These are phyloP conservation scores for Monilinia polystroma DNA, from an alignment of 2,329 filamentous ascomycete species.

Conservation along the genomic window DNA sequence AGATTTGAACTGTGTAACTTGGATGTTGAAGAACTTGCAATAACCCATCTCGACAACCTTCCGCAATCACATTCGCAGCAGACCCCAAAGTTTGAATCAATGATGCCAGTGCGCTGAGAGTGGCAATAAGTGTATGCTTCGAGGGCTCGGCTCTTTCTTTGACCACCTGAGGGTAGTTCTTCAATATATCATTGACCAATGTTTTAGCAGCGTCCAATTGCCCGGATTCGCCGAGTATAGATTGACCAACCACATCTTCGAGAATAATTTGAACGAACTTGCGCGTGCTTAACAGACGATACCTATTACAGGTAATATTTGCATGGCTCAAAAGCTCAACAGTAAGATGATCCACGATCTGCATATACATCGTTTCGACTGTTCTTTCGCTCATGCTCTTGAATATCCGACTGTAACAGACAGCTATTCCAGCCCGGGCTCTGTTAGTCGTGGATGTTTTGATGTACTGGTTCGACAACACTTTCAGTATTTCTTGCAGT, in stretches of 20 bases:
- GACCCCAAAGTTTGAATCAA: slow-evolving; percentile 80
- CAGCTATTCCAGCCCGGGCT: slow-evolving; percentile 75
- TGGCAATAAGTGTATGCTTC: slow-evolving; percentile 78
- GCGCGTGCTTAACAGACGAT: slow-evolving; percentile 79
- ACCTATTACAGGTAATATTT: slow-evolving; percentile 78
- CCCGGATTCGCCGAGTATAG: slow-evolving; percentile 84
- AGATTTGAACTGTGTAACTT: slow-evolving; percentile 93
- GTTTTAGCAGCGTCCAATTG: slow-evolving; percentile 79
- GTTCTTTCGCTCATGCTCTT: slow-evolving; percentile 75
- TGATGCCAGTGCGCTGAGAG: slow-evolving; percentile 75
- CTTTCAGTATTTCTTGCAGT: slow-evolving; percentile 73
- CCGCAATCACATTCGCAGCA: slow-evolving; percentile 74
- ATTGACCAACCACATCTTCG: slow-evolving; percentile 76
- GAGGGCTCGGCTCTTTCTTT: slow-evolving; percentile 85
- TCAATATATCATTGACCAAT: slow-evolving; percentile 83
- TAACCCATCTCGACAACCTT: slow-evolving; percentile 80
- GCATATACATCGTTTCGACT: slow-evolving; percentile 79
- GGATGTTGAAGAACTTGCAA: slow-evolving; percentile 90
- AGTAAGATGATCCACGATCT: slow-evolving; percentile 78
- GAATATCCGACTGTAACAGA: slow-evolving; percentile 83
- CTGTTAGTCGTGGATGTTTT: slow-evolving; percentile 76
- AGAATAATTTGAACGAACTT: slow-evolving; percentile 82
- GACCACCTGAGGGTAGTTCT: slow-evolving; percentile 88
- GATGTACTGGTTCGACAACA: slow-evolving; percentile 78
- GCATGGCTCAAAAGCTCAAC: slow-evolving; percentile 75